Conservation (phyloP, 768 basidiomycete genomes). For the Lactarius hatsudake region DNA sequence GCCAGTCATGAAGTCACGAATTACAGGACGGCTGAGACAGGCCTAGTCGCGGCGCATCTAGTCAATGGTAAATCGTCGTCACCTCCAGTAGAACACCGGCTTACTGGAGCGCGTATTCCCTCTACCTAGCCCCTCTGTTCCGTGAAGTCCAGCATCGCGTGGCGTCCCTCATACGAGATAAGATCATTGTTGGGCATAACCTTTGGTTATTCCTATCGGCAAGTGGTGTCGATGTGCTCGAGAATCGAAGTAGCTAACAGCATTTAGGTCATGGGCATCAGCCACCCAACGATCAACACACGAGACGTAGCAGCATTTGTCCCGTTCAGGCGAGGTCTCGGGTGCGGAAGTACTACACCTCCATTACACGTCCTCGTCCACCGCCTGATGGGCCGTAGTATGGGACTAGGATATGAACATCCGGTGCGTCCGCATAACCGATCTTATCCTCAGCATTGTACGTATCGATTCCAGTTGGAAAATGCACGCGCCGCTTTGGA, state of each 20-base stretch:
- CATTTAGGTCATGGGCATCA: constrained; percentile 47
- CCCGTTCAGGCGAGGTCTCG: constrained; percentile 45
- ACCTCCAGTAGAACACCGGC: not conserved
- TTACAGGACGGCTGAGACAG: constrained; percentile 47
- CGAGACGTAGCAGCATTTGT: constrained; percentile 55
- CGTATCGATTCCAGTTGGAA: constrained; percentile 40
- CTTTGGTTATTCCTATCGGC: constrained; percentile 56
- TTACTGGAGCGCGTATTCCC: not conserved
- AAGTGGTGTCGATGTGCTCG: constrained; percentile 26
- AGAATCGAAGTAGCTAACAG: constrained; percentile 1
- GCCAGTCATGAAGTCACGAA: constrained; percentile 48
- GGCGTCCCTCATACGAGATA: constrained; percentile 42
- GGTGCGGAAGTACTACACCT: constrained; percentile 33
- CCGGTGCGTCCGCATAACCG: constrained; percentile 40
- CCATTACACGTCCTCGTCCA: constrained; percentile 43
- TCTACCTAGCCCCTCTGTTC: constrained; percentile 46
- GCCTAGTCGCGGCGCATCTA: constrained; percentile 42
- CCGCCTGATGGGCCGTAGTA: constrained; percentile 44
- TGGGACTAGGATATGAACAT: constrained; percentile 45
- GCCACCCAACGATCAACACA: constrained; percentile 50
- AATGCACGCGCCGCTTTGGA: constrained; percentile 49
- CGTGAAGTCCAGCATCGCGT: constrained; percentile 46
- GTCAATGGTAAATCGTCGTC: constrained; percentile 36
- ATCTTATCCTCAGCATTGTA: not conserved
- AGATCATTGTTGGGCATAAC: constrained; percentile 54